Percentiles rank a stretch among this genome's conserved stretches.
Evolutionary conservation across 164 flowering plant genomes (phyloP).

Genomic region (Paratinospora sagittata): DNA sequence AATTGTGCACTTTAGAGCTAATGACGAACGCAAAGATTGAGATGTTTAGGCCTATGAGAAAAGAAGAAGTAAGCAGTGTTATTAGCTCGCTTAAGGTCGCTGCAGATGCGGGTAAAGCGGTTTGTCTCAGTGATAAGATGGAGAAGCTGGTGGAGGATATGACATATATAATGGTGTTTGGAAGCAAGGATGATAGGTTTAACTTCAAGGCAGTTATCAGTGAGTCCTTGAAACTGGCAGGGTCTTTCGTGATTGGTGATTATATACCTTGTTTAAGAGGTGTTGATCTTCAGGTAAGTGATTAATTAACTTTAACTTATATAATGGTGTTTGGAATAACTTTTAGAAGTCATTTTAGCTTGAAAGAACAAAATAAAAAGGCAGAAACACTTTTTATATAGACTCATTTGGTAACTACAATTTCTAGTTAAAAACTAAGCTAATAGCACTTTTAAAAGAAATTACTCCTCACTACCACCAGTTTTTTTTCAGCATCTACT

Average conservation of each 20-base stretch:
- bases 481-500: too few species aligned
- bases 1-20: conserved; percentile 21
- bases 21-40: conserved; percentile 20
- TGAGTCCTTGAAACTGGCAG: conserved; percentile 26
- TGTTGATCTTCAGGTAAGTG: conserved; percentile 6
- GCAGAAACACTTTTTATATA: too few species aligned
- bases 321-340: too few species aligned
- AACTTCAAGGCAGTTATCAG: conserved; percentile 35
- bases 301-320: too few species aligned
- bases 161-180: conserved; percentile 35
- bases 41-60: conserved; percentile 12
- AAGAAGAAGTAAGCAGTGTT: not conserved
- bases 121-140: conserved; percentile 19
- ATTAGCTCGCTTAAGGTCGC: not conserved
- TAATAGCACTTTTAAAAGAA: too few species aligned
- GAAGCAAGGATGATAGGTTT: conserved; percentile 34
- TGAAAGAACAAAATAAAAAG: too few species aligned
- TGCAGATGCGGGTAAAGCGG: not conserved
- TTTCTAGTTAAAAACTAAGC: too few species aligned
- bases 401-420: too few species aligned
- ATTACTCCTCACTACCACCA: too few species aligned
- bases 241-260: conserved; percentile 34
- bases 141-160: conserved; percentile 17
- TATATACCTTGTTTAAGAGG: conserved; percentile 13
- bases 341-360: too few species aligned